A percentile compares a stretch with the other conserved stretches of the same genome.
Evolutionary conservation across 2,329 filamentous ascomycete genomes (phyloP).

Genomic region (Hymenotorrendiella dingleyae): DNA sequence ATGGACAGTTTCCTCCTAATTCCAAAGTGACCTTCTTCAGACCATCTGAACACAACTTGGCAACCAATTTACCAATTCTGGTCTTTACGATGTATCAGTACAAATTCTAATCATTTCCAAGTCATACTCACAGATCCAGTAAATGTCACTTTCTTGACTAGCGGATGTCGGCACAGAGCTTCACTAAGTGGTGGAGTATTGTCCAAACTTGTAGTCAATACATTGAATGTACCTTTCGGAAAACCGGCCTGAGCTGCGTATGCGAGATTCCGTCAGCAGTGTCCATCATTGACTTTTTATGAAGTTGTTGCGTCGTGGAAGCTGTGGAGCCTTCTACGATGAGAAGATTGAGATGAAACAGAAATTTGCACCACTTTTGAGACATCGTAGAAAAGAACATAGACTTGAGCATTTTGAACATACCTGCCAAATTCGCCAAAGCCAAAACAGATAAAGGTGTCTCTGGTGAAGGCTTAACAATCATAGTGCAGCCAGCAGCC

Average conservation of each 20-base stretch:
- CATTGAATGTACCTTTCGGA: slow-evolving; percentile 53
- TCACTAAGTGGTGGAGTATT: slow-evolving; percentile 49
- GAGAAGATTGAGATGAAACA: no score
- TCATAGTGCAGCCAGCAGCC: slow-evolving; percentile 68
- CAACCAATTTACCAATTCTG: slow-evolving; percentile 55
- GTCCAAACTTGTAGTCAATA: slow-evolving; percentile 52
- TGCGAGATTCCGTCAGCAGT: no score
- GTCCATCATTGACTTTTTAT: no score
- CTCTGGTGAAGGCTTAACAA: slow-evolving; percentile 67
- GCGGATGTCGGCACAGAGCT: slow-evolving; percentile 48
- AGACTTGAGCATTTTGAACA: no score
- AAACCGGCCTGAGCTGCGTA: slow-evolving; percentile 50
- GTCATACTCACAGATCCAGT: slow-evolving; percentile 41
- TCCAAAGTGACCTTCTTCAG: slow-evolving; percentile 61
- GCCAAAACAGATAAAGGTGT: slow-evolving; percentile 52
- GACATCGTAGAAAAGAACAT: no score
- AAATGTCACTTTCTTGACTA: slow-evolving; percentile 57
- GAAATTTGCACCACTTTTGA: no score
- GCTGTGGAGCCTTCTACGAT: no score
- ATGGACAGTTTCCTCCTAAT: slow-evolving; percentile 59
- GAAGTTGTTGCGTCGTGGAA: no score
- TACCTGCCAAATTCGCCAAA: slow-evolving; percentile 48
- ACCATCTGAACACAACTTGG: slow-evolving; percentile 51
- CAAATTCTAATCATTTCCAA: neutral
- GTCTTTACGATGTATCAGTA: no score